Conservation (phyloP, 2,329 filamentous ascomycete species). For the Cyphellophora attinorum region DNA sequence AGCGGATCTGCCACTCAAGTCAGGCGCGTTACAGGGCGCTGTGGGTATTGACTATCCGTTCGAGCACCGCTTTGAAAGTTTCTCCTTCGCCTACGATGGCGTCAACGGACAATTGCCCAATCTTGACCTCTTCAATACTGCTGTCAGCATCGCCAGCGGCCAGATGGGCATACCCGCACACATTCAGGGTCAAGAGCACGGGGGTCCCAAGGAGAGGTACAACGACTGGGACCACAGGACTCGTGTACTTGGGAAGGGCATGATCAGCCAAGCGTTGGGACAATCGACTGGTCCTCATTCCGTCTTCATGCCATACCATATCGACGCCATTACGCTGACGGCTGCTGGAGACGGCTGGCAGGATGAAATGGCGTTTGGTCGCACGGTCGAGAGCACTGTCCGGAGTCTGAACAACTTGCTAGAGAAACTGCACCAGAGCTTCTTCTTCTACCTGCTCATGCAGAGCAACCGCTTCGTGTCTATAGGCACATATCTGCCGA, state of each 20-base stretch:
- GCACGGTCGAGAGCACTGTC: slow-evolving; percentile 81
- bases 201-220: slow-evolving; percentile 45
- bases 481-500: slow-evolving; percentile 93
- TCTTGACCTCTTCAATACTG: slow-evolving; percentile 89
- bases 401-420: slow-evolving; percentile 91
- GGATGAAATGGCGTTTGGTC: slow-evolving; percentile 91
- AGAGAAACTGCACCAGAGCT: slow-evolving; percentile 95
- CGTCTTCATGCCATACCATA: slow-evolving; percentile 93
- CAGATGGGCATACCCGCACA: slow-evolving; percentile 84
- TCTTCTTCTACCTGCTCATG: slow-evolving; percentile 97
- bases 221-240: slow-evolving; percentile 74
- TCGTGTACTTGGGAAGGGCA: slow-evolving; percentile 79
- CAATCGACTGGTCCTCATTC: slow-evolving; percentile 86
- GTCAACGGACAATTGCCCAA: slow-evolving; percentile 94
- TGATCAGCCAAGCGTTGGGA: slow-evolving; percentile 84
- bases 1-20: slow-evolving; percentile 74
- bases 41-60: slow-evolving; percentile 89
- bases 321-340: slow-evolving; percentile 89
- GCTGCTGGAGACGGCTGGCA: slow-evolving; percentile 89
- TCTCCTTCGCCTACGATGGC: slow-evolving; percentile 91
- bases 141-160: slow-evolving; percentile 73
- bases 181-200: slow-evolving; percentile 67
- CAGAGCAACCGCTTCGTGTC: slow-evolving; percentile 88
- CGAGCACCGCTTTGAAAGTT: slow-evolving; percentile 70
- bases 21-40: slow-evolving; percentile 83